Evolutionary conservation across 2,329 filamentous ascomycete species (phyloP).

Genomic region (Alternaria arbusti): DNA sequence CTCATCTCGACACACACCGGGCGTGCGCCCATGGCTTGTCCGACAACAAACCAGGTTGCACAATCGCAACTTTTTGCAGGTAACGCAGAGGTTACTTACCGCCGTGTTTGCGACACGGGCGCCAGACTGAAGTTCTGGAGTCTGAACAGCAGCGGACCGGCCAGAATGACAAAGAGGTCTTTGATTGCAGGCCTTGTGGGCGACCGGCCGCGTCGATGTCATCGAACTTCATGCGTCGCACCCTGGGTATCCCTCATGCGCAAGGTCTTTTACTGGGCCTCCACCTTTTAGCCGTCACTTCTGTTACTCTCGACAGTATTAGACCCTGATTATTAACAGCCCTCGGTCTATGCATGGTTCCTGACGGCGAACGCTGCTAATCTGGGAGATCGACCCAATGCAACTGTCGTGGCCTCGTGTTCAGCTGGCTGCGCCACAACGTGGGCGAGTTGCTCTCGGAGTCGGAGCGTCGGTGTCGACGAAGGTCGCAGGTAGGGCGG

Average conservation of each 20-base stretch:
- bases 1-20: slow-evolving; percentile 22
- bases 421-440: slow-evolving; percentile 26
- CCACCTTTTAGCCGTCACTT: slow-evolving; percentile 11
- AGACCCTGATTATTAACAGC: slow-evolving; percentile 11
- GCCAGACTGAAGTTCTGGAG: slow-evolving; percentile 12
- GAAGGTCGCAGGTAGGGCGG: slow-evolving; percentile 5
- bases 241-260: slow-evolving; percentile 22
- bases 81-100: slow-evolving; percentile 23
- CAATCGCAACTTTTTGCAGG: slow-evolving; percentile 2
- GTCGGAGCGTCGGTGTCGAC: slow-evolving; percentile 5
- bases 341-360: neutral
- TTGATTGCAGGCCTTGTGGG: slow-evolving; percentile 23
- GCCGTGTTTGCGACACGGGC: slow-evolving; percentile 24
- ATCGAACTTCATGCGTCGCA: slow-evolving; percentile 24
- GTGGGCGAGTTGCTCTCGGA: slow-evolving; percentile 11
- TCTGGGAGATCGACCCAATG: slow-evolving; percentile 9
- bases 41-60: slow-evolving; percentile 23
- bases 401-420: slow-evolving; percentile 10
- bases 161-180: slow-evolving; percentile 1
- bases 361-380: slow-evolving; percentile 1
- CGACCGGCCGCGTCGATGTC: slow-evolving; percentile 12
- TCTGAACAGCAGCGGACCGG: neutral
- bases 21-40: slow-evolving; percentile 12
- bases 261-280: slow-evolving; percentile 26
- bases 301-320: neutral